Base-by-base conservation (phyloP, 306 rosid species). In the Glycine latifolia region DNA sequence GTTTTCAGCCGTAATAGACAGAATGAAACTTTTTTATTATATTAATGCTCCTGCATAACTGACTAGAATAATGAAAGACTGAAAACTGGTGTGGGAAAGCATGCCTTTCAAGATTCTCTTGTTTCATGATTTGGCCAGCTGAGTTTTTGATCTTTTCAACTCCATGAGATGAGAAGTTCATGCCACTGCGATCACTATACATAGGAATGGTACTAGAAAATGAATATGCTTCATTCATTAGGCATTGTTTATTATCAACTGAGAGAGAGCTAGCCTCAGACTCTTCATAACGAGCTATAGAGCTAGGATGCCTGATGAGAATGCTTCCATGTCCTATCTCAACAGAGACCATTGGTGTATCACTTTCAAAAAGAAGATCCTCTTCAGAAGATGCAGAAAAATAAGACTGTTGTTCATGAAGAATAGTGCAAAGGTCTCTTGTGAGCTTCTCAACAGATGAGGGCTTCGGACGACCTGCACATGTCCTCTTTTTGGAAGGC, bases 311-410 rank as follows among this genome's bases (percentile, higher is more conserved):
- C 93, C 97, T 88, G 16, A 95, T 90, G 72, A 95, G 97, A 86
- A 95, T 92, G 86, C 97, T 93, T 84, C 99, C 99, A 86, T 95
- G 99, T 87, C 99, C 99, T 79, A 93, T 93, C 90, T 95, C 99
- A 83, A 95, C 99, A 74, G 99, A 95, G 83, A 95, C 99, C 99
- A 95, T 91, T 48, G 99, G 99, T n/a, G 89, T 85, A 84, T 90
- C 98, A 82, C 94, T 93, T 75, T 93, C 99, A 37, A 88, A 93
- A 86, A 95, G 98, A 67, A 95, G 88, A 81, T 93, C 99, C 65
- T 95, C 99, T 74, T 93, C 96, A 12, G 99, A 95, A 65, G 99
- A 90, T 67, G 84, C 91, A 31, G 98, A 91, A 86, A 95, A 91
- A 88, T 85, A 88, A 13, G 96, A 93, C 86, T 89, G 95, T 71